phyloP scores from a whole-genome alignment of 2,329 filamentous ascomycete species.

The Leptographium procerum region DNA sequence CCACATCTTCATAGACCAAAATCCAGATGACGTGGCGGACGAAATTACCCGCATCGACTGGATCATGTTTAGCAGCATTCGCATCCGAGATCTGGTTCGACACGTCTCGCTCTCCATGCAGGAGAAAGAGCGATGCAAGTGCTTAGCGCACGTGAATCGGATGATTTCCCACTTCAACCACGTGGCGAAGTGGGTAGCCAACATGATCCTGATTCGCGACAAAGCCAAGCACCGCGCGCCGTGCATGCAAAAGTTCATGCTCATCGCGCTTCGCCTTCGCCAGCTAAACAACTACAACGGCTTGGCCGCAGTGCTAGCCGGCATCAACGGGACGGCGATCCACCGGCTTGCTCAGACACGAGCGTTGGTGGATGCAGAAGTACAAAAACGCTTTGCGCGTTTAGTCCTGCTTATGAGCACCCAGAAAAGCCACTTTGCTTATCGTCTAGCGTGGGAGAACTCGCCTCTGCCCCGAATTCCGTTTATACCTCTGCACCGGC shows the following conservation, averaged over 20 bases:
- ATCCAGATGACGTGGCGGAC: constrained; percentile 74
- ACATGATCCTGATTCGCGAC: constrained; percentile 77
- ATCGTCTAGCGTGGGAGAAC: constrained; percentile 96
- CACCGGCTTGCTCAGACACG: constrained; percentile 73
- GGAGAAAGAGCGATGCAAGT: constrained; percentile 63
- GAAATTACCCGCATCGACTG: constrained; percentile 95
- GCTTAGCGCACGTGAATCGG: constrained; percentile 76
- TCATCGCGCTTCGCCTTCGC: constrained; percentile 72
- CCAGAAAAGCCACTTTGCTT: constrained; percentile 85
- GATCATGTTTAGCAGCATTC: constrained; percentile 94
- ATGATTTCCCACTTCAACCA: constrained; percentile 94
- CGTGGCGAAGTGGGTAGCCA: constrained; percentile 69
- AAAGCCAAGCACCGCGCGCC: constrained; percentile 90
- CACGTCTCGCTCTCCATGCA: constrained; percentile 68
- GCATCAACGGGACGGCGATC: constrained; percentile 79
- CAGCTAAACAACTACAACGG: constrained; percentile 96
- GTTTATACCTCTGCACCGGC: constrained; percentile 78
- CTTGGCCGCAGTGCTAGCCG: constrained; percentile 84
- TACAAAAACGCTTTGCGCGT: constrained; percentile 76
- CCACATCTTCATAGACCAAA: constrained; percentile 77
- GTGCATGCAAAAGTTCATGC: constrained; percentile 94
- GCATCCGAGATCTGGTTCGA: constrained; percentile 82
- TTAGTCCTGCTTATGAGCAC: constrained; percentile 87
- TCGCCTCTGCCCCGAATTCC: constrained; percentile 82
- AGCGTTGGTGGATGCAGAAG: constrained; percentile 57